Evolutionary conservation across 768 basidiomycete genomes (phyloP), one percentile per base, ranked within the genome.

Genomic region (Lyophyllum semitale): DNA sequence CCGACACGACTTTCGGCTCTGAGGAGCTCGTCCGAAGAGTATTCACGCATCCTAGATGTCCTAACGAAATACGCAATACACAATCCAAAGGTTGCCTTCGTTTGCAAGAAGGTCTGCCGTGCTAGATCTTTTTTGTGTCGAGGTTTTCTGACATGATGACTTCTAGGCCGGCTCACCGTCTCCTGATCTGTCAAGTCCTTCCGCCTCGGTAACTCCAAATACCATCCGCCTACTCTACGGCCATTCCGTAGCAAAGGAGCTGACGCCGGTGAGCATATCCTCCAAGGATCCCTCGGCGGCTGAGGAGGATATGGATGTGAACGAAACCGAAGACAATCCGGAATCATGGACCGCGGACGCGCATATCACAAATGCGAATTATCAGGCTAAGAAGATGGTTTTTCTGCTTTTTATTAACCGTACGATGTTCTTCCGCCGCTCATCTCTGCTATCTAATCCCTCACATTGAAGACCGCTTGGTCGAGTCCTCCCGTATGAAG

Each of bases 371-470:
- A 93, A 85, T 63, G 87, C 91, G 1, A 97, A 94, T 66, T 93
- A 93, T 64, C 91, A 92, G 64, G 86, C 83, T 0, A 97, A 95
- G 76, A 93, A 90, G 66, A 89, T 81, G 57, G 77, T 87, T 0
- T 90, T 95, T 63, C 72, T 98, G 1, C 74, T 98, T 9, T 99
- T 99, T 72, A 98, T 99, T 63, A 99, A 98, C 63, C 88, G 96
- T 96, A 59, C 54, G 89, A 75, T 1, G 26, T 11, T 30, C 8
- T 30, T 2, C 33, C 8, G 51, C 23, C 27, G 27, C 15, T 8
- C 38, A 2, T 32, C 29, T 5, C 18, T 22, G 18, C 46, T 23
- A 44, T 33, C 38, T 33, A 17, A 37, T 35, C 13, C 38, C 11
- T 41, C 15, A 2, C 35, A 53, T 11, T 46, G 20, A 50, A 98